Evolutionary conservation across 169 alveolate species (phyloP).

Genomic region (Eimeria sp.): DNA sequence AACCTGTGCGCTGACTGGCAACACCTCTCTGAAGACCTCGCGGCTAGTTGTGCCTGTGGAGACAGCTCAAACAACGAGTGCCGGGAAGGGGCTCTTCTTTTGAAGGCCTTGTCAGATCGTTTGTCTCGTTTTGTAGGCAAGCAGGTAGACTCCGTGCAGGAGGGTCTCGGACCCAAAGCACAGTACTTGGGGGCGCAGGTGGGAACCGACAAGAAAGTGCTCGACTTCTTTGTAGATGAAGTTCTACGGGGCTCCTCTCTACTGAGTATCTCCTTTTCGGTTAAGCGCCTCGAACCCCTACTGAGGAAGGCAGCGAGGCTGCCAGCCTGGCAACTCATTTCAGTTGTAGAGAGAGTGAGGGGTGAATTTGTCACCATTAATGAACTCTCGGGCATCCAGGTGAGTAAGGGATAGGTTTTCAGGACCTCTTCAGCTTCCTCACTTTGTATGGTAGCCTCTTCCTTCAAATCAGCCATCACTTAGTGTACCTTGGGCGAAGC

Average conservation of each 20-base stretch:
- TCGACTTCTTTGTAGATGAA: slow-evolving; percentile 86
- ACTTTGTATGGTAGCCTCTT: background rate
- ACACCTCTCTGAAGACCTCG: slow-evolving; percentile 65
- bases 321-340: slow-evolving; percentile 92
- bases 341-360: slow-evolving; percentile 87
- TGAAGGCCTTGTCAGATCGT: slow-evolving; percentile 84
- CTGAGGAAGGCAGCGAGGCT: slow-evolving; percentile 89
- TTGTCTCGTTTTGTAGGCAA: slow-evolving; percentile 82
- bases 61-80: slow-evolving; percentile 54
- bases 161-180: slow-evolving; percentile 81
- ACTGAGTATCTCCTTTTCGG: slow-evolving; percentile 79
- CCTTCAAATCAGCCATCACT: background rate
- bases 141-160: slow-evolving; percentile 81
- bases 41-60: slow-evolving; percentile 34
- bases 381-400: slow-evolving; percentile 80
- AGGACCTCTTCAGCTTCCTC: background rate
- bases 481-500: background rate
- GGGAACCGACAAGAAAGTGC: slow-evolving; percentile 82
- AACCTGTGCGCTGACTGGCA: slow-evolving; percentile 69
- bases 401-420: background rate
- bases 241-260: slow-evolving; percentile 85
- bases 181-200: slow-evolving; percentile 82
- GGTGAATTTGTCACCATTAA: slow-evolving; percentile 88
- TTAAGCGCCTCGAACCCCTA: slow-evolving; percentile 89
- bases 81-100: slow-evolving; percentile 83